Evolutionary conservation across 768 basidiomycete species (phyloP), one percentile per base, ranked within the genome.

Genomic region (Scleroderma bovista): DNA sequence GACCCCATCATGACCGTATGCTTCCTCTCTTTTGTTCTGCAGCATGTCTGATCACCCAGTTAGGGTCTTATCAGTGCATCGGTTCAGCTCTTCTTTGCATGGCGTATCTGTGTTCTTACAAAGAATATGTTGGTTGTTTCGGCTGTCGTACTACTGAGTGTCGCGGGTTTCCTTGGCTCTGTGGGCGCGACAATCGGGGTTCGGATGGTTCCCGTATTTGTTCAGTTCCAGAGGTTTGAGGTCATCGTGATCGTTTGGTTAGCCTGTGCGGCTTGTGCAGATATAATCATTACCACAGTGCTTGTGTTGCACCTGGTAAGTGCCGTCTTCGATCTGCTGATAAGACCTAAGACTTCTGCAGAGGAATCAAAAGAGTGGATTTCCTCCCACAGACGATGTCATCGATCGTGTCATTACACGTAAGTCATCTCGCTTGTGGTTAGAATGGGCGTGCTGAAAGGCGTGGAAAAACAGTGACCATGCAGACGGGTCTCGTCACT

Each of bases 51-150:
- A 24, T 40, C 16, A 13, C 16, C 26, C 7, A 17, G 24, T 20
- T 23, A 75, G 75, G 73, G 68, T 13, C 66, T 78, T 46, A 73
- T 72, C 34, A 70, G 69, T 2, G 53, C 63, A 26, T 48, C 68
- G 20, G 74, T 75, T 6, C 75, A 78, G 50, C 51, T 70, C 8
- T 78, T 78, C 57, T 77, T 73, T 46, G 70, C 72, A 2, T 71
- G 68, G 68, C 57, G 69, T 26, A 67, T 71, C 36, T 62, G 66
- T 32, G 61, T 68, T 16, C 50, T 72, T 36, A 65, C 67, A 7
- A 54, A 57, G 37, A 67, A 62, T 46, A 54, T 53, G 9, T 57
- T 55, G n/a, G 44, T 60, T n/a, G 63, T 64, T 16, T 29, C 39
- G 15, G 46, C 63, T 16, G 60, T 71, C 48, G 39, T 48, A 20